These are phyloP conservation scores for Quercus lobata DNA, from an alignment of 331 rosid genomes.

Conservation along the genomic window DNA sequence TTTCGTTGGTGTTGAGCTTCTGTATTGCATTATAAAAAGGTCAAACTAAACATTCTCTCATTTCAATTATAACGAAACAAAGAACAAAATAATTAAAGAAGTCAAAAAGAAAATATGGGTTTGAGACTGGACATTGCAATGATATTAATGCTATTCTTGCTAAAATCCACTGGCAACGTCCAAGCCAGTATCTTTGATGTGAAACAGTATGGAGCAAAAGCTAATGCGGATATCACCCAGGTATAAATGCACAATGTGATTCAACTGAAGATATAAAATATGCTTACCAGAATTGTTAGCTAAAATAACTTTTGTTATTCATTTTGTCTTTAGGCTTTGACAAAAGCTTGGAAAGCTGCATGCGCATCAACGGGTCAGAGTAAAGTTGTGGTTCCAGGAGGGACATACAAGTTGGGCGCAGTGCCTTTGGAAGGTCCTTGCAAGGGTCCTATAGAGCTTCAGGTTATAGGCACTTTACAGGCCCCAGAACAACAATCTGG, in stretches of 20 bases:
- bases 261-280: not conserved
- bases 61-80: not conserved
- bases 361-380: constrained; percentile 20
- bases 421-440: constrained; percentile 40
- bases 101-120: not conserved
- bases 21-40: not conserved
- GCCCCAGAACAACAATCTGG: constrained; percentile 16
- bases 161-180: not conserved
- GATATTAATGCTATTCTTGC: not conserved
- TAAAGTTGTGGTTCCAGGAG: constrained; percentile 24
- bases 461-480: constrained; percentile 32
- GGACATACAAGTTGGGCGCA: constrained; percentile 1
- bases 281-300: not conserved
- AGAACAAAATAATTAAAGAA: not conserved
- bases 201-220: constrained; percentile 29
- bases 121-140: not conserved
- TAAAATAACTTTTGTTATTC: not conserved
- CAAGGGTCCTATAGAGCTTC: constrained; percentile 40
- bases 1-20: not conserved
- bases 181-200: constrained; percentile 23
- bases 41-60: no score
- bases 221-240: constrained; percentile 33
- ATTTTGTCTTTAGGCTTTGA: constrained; percentile 29
- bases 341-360: constrained; percentile 42
- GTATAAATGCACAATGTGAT: constrained; percentile 9